Evolutionary conservation across 208 protist species (phyloP).

Genomic region (Herpetomonas samuelpessoai): DNA sequence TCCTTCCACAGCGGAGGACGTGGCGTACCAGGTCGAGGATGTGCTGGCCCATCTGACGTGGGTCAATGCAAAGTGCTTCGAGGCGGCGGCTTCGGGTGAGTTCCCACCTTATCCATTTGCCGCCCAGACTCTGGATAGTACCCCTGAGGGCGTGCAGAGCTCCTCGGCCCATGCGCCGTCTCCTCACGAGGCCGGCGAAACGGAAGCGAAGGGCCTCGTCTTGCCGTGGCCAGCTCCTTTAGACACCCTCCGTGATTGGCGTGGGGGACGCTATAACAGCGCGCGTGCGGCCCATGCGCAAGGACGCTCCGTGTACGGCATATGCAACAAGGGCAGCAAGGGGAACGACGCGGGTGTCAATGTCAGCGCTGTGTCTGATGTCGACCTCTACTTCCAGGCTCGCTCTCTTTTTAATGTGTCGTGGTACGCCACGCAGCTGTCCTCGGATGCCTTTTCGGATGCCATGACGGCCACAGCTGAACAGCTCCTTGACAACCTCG

Average conservation of each 20-base stretch:
- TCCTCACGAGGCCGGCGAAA: too few relatives aligned
- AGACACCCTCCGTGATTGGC: background rate
- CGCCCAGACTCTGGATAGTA: too few relatives aligned
- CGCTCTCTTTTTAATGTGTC: background rate
- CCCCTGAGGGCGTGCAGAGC: too few relatives aligned
- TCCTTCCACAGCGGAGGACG: too few relatives aligned
- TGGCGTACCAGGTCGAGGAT: background rate
- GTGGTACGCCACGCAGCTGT: background rate
- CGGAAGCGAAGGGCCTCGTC: background rate
- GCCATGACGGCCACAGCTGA: background rate
- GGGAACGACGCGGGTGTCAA: background rate
- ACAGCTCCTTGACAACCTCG: background rate
- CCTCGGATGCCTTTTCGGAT: background rate
- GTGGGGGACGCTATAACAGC: background rate
- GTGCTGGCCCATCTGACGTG: background rate
- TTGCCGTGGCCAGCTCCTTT: background rate
- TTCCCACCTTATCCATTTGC: too few relatives aligned
- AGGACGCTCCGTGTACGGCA: background rate
- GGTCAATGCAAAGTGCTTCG: background rate
- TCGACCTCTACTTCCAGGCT: background rate
- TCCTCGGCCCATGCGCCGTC: too few relatives aligned
- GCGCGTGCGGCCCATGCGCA: too few relatives aligned
- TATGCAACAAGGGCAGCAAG: background rate
- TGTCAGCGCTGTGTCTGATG: background rate
- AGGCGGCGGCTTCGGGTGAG: background rate